Percentiles rank a stretch among this genome's conserved stretches.
phyloP scores from a whole-genome alignment of 164 flowering plant genomes.

The Liriodendron chinense region DNA sequence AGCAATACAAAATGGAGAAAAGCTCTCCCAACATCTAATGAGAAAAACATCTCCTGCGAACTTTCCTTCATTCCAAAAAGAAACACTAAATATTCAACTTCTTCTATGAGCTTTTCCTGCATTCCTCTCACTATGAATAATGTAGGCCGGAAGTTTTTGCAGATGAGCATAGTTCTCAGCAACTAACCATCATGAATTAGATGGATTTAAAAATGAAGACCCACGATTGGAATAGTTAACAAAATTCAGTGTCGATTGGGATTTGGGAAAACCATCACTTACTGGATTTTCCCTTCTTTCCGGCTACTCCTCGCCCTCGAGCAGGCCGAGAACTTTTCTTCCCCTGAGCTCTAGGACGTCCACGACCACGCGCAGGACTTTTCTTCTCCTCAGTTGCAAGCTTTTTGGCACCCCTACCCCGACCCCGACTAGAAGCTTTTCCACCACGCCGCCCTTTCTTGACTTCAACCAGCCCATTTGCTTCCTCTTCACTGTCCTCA shows the following conservation, averaged over 20 bases:
- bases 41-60: background rate
- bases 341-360: constrained; percentile 42
- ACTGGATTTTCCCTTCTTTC: constrained; percentile 65
- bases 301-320: constrained; percentile 26
- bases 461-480: constrained; percentile 37
- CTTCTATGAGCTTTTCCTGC: constrained; percentile 1
- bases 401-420: constrained; percentile 44
- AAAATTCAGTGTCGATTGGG: constrained; percentile 6
- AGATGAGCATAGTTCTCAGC: constrained; percentile 2
- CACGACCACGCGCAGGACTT: constrained; percentile 53
- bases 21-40: background rate
- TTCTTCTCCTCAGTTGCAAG: constrained; percentile 21
- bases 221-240: background rate
- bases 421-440: constrained; percentile 43
- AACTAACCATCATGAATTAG: background rate
- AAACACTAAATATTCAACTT: background rate
- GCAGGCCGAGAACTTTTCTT: constrained; percentile 44
- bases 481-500: constrained; percentile 34
- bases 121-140: background rate
- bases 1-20: background rate
- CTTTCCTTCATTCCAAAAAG: background rate
- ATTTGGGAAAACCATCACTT: constrained; percentile 30
- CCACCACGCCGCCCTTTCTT: constrained; percentile 35
- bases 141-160: background rate
- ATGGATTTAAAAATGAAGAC: background rate